Conservation (phyloP, 2,329 filamentous ascomycete species). For the Penicillium sp. region DNA sequence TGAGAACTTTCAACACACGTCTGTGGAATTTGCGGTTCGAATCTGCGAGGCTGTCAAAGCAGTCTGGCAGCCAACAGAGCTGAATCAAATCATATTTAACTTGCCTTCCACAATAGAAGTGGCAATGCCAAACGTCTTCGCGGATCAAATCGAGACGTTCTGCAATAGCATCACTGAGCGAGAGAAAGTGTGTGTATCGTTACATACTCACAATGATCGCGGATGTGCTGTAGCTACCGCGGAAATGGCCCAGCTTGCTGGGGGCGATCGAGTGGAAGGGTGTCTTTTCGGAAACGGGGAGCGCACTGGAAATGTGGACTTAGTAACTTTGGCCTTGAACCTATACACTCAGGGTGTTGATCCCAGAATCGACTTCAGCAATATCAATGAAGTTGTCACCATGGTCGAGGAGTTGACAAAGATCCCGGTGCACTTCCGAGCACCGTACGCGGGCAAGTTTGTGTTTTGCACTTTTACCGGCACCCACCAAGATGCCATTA, state of each 20-base stretch:
- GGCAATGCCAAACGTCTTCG: constrained; percentile 13
- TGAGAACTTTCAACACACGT: neutral
- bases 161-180: constrained; percentile 40
- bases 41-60: neutral
- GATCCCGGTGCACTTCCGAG: constrained; percentile 58
- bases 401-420: neutral
- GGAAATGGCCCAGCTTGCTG: constrained; percentile 89
- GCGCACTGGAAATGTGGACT: constrained; percentile 86
- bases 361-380: constrained; percentile 79
- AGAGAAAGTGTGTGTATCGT: constrained; percentile 57
- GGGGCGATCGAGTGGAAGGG: constrained; percentile 85
- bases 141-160: constrained; percentile 61
- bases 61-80: neutral
- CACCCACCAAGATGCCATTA: constrained; percentile 89
- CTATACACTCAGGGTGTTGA: constrained; percentile 87
- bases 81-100: neutral
- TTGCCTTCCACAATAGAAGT: neutral
- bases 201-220: constrained; percentile 90
- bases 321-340: constrained; percentile 85
- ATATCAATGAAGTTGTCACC: neutral
- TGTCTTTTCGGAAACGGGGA: constrained; percentile 91
- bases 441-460: constrained; percentile 82
- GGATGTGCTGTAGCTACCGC: constrained; percentile 86
- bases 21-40: neutral
- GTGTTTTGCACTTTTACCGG: constrained; percentile 88